Percentiles rank a stretch among this genome's conserved stretches.
These are phyloP conservation scores for Pluteus cervinus DNA, from an alignment of 768 basidiomycete species.

Conservation along the genomic window DNA sequence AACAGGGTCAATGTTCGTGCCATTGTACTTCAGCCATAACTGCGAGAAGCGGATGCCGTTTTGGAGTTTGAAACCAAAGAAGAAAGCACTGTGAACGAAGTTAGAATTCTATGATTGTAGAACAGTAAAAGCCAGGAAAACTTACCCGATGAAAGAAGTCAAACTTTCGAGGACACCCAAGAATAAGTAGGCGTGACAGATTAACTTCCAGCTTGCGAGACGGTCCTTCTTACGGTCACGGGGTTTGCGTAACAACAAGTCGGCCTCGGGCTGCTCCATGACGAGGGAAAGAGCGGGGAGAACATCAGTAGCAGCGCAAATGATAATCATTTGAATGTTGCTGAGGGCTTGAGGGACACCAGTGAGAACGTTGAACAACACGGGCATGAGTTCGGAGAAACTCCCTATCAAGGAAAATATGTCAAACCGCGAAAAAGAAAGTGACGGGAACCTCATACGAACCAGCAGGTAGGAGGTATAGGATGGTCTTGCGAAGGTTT, in stretches of 20 bases:
- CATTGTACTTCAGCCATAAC: no score
- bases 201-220: slow-evolving; percentile 45
- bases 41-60: no score
- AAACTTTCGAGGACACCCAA: slow-evolving; percentile 42
- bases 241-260: slow-evolving; percentile 48
- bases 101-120: slow-evolving; percentile 17
- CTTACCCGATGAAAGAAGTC: slow-evolving; percentile 43
- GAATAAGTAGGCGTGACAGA: slow-evolving; percentile 55
- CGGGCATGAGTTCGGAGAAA: slow-evolving; percentile 59
- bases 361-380: slow-evolving; percentile 40
- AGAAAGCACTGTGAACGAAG: slow-evolving; percentile 14
- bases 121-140: neutral
- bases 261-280: slow-evolving; percentile 56
- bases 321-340: slow-evolving; percentile 38
- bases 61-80: no score
- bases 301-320: slow-evolving; percentile 56
- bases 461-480: slow-evolving; percentile 46
- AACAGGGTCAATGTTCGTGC: no score
- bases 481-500: slow-evolving; percentile 52
- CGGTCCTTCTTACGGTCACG: slow-evolving; percentile 51
- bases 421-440: no score
- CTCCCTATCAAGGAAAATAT: no score
- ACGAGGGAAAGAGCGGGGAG: slow-evolving; percentile 48
- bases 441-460: slow-evolving; percentile 29
- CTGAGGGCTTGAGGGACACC: slow-evolving; percentile 30